Percentiles rank a stretch among this genome's conserved stretches.
phyloP scores from a whole-genome alignment of 163 green algal genomes.

The Chlorella variabilis region DNA sequence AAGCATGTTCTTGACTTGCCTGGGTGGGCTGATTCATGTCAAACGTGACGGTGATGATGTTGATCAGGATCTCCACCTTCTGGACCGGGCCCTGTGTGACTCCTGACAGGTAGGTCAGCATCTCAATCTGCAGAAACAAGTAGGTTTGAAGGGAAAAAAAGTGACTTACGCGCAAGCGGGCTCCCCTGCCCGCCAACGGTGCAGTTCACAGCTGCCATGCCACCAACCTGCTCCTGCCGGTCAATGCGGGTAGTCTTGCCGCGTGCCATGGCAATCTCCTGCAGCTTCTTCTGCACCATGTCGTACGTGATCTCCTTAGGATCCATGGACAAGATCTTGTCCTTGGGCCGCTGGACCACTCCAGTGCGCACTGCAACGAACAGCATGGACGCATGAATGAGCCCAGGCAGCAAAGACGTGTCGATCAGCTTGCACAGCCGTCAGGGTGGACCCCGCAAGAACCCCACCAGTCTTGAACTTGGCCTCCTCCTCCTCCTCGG shows the following conservation, averaged over 20 bases:
- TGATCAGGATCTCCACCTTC: slow-evolving; percentile 85
- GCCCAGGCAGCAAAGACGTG: not conserved
- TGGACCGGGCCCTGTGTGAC: slow-evolving; percentile 90
- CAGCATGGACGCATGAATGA: not conserved
- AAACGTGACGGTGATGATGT: slow-evolving; percentile 94
- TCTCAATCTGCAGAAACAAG: slow-evolving; percentile 76
- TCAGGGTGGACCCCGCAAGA: no score
- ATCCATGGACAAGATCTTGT: slow-evolving; percentile 94
- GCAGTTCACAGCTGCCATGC: not conserved
- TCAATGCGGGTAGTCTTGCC: slow-evolving; percentile 90
- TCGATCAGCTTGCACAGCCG: not conserved
- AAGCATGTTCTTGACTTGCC: no score
- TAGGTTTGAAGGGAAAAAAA: no score
- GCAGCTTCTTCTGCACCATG: slow-evolving; percentile 95
- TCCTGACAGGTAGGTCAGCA: slow-evolving; percentile 87
- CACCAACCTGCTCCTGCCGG: slow-evolving; percentile 78
- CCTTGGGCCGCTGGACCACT: slow-evolving; percentile 64
- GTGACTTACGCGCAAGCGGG: no score
- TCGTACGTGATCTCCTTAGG: slow-evolving; percentile 95
- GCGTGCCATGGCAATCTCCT: slow-evolving; percentile 85
- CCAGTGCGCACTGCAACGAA: slow-evolving; percentile 46
- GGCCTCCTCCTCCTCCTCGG: slow-evolving; percentile 48
- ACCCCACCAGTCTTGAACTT: slow-evolving; percentile 57
- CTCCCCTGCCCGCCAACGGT: no score
- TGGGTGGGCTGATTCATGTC: slow-evolving; percentile 91